A percentile compares a stretch with the other conserved stretches of the same genome.
Evolutionary conservation across 768 basidiomycete genomes (phyloP).

Genomic region (Mycena crocata): DNA sequence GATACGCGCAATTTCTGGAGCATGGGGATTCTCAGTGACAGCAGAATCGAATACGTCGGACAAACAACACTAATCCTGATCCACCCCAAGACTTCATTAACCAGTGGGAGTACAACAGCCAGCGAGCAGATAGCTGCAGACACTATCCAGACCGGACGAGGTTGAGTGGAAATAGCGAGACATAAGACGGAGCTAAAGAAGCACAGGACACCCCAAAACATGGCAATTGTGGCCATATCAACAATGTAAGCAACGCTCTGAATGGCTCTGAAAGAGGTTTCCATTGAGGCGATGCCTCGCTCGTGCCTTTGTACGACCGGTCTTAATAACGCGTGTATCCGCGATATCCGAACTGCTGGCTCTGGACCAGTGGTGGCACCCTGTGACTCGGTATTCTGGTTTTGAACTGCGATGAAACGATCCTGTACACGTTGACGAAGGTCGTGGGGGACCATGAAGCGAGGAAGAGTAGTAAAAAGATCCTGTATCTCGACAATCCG

Average conservation of each 20-base stretch:
- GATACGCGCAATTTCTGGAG: too few relatives aligned
- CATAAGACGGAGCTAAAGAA: constrained; percentile 5
- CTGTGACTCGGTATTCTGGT: too few relatives aligned
- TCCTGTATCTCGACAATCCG: background rate
- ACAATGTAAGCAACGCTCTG: background rate
- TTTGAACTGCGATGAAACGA: too few relatives aligned
- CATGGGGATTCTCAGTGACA: too few relatives aligned
- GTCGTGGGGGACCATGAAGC: background rate
- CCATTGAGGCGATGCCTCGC: background rate
- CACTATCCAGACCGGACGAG: constrained; percentile 10
- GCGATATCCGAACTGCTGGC: too few relatives aligned
- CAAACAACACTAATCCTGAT: too few relatives aligned
- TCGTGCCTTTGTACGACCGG: background rate
- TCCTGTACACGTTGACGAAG: background rate
- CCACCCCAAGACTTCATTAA: background rate
- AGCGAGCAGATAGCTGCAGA: background rate
- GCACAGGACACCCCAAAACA: background rate
- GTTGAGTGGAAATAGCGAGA: constrained; percentile 9
- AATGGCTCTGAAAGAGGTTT: background rate
- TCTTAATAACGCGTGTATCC: too few relatives aligned
- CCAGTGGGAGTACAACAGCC: background rate
- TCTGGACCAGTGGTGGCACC: too few relatives aligned
- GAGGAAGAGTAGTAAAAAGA: background rate
- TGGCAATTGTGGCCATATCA: background rate
- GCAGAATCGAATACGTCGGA: too few relatives aligned